phyloP scores from a whole-genome alignment of 2,329 filamentous ascomycete genomes.

The Penicillium capsulatum region DNA sequence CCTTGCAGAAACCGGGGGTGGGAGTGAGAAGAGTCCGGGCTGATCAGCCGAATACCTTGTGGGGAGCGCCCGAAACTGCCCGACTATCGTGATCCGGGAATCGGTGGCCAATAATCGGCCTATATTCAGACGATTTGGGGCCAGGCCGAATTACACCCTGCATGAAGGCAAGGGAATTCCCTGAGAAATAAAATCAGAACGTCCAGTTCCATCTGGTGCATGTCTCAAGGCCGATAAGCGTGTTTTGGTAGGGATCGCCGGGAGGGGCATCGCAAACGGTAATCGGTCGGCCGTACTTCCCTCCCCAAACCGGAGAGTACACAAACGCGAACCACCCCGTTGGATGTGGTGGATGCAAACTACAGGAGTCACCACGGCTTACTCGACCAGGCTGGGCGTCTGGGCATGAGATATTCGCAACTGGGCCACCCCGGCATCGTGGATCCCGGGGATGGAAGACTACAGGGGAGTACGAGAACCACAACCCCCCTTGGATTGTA shows the following conservation, averaged over 20 bases:
- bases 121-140: slow-evolving; percentile 2
- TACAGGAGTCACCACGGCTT: not conserved
- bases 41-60: slow-evolving; percentile 9
- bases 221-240: slow-evolving; percentile 1
- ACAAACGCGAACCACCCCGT: too few relatives aligned
- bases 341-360: not conserved
- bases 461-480: too few relatives aligned
- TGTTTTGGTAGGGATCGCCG: not conserved
- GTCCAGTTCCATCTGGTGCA: too few relatives aligned
- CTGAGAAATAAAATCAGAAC: too few relatives aligned
- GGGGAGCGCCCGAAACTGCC: slow-evolving; percentile 22
- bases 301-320: not conserved
- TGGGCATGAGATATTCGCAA: slow-evolving; percentile 2
- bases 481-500: too few relatives aligned
- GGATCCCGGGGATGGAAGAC: too few relatives aligned
- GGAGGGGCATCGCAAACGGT: slow-evolving; percentile 12
- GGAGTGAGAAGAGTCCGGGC: not conserved
- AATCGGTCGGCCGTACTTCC: not conserved
- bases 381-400: not conserved
- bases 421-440: not conserved
- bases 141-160: not conserved
- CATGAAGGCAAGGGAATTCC: too few relatives aligned
- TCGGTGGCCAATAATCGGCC: too few relatives aligned
- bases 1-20: slow-evolving; percentile 3
- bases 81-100: slow-evolving; percentile 9